Evolutionary conservation across 768 basidiomycete species (phyloP).

Genomic region (Sporobolomyces pararoseus): DNA sequence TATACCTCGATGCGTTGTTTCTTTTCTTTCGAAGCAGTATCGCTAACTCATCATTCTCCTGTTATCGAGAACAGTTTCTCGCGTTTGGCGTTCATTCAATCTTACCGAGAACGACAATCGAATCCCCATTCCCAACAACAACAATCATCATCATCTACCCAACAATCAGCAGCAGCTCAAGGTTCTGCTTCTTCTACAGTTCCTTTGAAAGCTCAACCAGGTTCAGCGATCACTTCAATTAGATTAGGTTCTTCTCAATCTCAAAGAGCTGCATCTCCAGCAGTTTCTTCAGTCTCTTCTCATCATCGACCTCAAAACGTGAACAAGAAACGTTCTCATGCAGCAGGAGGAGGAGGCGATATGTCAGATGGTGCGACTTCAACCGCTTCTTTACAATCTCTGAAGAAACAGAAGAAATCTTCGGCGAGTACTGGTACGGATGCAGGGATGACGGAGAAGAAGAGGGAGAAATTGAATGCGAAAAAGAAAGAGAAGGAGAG

Average conservation of each 20-base stretch:
- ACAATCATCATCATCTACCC: no score
- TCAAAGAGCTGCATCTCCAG: constrained; percentile 20
- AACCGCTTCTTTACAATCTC: neutral
- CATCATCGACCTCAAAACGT: neutral
- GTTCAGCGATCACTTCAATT: constrained; percentile 33
- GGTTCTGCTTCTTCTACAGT: neutral
- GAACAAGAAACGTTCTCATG: constrained; percentile 4
- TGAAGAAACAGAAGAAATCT: constrained; percentile 17
- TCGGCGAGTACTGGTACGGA: neutral
- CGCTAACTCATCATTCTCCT: neutral
- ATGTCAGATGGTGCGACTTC: constrained; percentile 26
- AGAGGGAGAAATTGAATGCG: constrained; percentile 1
- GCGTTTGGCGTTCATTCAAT: constrained; percentile 41
- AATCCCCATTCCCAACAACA: constrained; percentile 11
- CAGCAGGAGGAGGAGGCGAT: constrained; percentile 5
- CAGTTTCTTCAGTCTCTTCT: constrained; percentile 13
- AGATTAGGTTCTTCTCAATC: constrained; percentile 14
- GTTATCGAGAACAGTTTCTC: constrained; percentile 39
- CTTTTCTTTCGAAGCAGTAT: neutral
- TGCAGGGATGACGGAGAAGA: neutral
- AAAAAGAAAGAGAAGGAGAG: constrained; percentile 11
- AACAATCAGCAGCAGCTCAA: neutral
- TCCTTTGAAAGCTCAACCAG: constrained; percentile 27
- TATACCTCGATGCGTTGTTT: no score
- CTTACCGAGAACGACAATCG: constrained; percentile 34